Evolutionary conservation across 2,329 filamentous ascomycete genomes (phyloP).

Genomic region (Sclerotinia glacialis): DNA sequence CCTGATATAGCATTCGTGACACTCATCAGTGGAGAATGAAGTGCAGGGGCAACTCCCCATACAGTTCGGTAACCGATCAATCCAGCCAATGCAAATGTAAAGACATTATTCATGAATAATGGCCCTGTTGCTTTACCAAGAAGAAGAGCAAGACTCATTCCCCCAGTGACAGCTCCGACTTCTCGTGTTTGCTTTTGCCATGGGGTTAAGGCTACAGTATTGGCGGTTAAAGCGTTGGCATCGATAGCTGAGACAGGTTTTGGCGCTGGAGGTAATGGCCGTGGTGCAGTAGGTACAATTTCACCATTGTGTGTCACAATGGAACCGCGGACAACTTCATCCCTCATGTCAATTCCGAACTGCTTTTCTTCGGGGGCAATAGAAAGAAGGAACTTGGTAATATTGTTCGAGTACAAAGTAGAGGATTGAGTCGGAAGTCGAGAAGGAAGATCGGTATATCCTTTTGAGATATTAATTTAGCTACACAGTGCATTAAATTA

Average conservation of each 20-base stretch:
- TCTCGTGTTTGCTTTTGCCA: conserved; percentile 78
- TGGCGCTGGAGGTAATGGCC: conserved; percentile 56
- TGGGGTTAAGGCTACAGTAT: conserved; percentile 64
- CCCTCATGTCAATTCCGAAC: conserved; percentile 75
- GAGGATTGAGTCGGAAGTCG: conserved; percentile 85
- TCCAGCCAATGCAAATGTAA: conserved; percentile 79
- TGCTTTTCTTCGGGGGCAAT: conserved; percentile 74
- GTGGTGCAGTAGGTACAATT: conserved; percentile 71
- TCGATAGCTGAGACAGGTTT: conserved; percentile 51
- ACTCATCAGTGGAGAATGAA: conserved; percentile 88
- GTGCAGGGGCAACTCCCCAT: conserved; percentile 78
- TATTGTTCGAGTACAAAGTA: conserved; percentile 90
- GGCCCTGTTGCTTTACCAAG: conserved; percentile 79
- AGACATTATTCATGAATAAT: conserved; percentile 82
- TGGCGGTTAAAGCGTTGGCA: conserved; percentile 51
- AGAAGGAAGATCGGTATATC: conserved; percentile 85
- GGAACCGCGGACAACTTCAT: conserved; percentile 81
- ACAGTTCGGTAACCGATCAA: conserved; percentile 85
- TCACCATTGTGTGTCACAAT: conserved; percentile 79
- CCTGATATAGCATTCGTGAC: conserved; percentile 82
- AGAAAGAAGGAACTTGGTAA: conserved; percentile 82
- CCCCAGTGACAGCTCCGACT: conserved; percentile 70
- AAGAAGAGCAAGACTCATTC: conserved; percentile 71
- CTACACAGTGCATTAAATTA: not conserved
- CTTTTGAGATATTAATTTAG: conserved; percentile 38